These are phyloP conservation scores for Pistacia integerrima DNA, from an alignment of 345 rosid genomes.

Conservation along the genomic window DNA sequence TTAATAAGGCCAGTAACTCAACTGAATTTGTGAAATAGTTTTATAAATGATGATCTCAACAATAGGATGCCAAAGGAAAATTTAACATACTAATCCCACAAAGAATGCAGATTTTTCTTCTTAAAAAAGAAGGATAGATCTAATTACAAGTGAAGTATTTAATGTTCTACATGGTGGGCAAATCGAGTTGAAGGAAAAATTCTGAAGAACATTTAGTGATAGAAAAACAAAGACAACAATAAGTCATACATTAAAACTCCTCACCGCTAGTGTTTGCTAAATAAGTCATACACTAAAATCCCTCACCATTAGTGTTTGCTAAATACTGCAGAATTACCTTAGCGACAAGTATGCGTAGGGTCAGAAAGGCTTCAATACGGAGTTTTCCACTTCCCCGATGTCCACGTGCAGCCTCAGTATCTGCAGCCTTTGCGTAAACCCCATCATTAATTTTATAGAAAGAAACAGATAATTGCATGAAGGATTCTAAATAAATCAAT, in stretches of 20 bases:
- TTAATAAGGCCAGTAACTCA: background rate
- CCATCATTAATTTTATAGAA: conserved; percentile 22
- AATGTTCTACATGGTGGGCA: background rate
- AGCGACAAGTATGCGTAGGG: conserved; percentile 79
- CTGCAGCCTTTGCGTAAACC: conserved; percentile 70
- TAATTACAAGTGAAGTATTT: background rate
- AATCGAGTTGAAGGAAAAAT: background rate
- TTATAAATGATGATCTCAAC: background rate
- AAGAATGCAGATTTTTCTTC: background rate
- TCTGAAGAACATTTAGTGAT: background rate
- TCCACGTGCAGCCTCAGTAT: conserved; percentile 77
- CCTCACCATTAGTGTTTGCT: background rate
- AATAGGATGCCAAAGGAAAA: background rate
- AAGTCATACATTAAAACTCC: background rate
- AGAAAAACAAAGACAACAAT: background rate
- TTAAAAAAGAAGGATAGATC: background rate
- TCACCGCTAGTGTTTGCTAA: background rate
- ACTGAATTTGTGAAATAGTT: background rate
- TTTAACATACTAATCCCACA: background rate
- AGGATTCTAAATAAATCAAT: conserved; percentile 12
- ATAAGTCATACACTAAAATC: background rate
- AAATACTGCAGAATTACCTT: conserved; percentile 53
- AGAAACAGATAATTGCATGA: background rate
- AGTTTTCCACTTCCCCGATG: conserved; percentile 81
- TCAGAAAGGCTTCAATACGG: conserved; percentile 74